Base-by-base conservation (phyloP, 2,329 filamentous ascomycete genomes). In the Dactylellina sp. region DNA sequence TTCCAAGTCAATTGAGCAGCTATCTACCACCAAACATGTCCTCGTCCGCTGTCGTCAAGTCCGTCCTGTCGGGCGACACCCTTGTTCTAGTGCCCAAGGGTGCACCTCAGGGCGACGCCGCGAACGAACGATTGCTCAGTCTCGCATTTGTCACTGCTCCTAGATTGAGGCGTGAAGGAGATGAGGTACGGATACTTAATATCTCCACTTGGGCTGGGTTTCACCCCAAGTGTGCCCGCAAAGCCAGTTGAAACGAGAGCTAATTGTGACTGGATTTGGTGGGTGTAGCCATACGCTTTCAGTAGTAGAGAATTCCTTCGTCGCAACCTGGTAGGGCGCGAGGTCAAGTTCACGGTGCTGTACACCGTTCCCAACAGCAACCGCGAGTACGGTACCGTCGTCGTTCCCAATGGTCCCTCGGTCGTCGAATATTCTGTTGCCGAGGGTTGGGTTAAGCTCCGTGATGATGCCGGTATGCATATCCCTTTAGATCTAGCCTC, bases 241-340 rank as follows among this genome's bases (percentile, higher is more conserved):
- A 46, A 25, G 37, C 20, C 59, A 14, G 64, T 44, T n/a, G 11
- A 24, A 46, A 40, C 25, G 20, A 40, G 40, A 63, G 65, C 68
- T 72, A 64, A 72, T 59, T 50, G 47, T 52, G 24, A 25, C 47
- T 39, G 37, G 32, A 44, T 37, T 18, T 16, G 42, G 59, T 42
- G 53, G 37, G 42, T 72, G 9, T 79, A 87, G 86, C 89, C 90
- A 39, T 96, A 91, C 80, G 93, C 92, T 70, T 99, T 97, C 82
- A 90, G 95, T 82, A 97, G 95, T 72, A 92, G 95, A 80, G 95
- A 99, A 82, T 95, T 91, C 81, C 87, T 99, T 75, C 91, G 95
- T 79, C 89, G 90, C 77, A 85, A 93, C 57, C 86, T 90, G 42
- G 90, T 98, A 65, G 94, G 94, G 80, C 97, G 97, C 82, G 86